These are phyloP conservation scores for Gillenia trifoliata DNA, from an alignment of 306 rosid species.

Conservation along the genomic window DNA sequence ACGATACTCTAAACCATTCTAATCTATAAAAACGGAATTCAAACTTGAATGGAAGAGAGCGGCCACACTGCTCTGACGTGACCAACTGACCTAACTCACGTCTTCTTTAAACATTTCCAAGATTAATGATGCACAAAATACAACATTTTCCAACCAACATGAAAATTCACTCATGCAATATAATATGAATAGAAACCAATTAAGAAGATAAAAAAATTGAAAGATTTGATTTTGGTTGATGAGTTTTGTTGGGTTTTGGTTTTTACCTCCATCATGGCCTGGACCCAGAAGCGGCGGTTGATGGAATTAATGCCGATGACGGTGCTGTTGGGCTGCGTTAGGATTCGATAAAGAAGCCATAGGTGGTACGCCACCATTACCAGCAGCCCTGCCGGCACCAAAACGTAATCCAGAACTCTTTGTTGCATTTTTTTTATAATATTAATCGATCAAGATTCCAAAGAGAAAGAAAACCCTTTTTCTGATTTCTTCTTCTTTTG, in stretches of 20 bases:
- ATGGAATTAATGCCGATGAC: slow-evolving; percentile 73
- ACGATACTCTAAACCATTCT: too few species aligned
- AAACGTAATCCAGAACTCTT: slow-evolving; percentile 38
- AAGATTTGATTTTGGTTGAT: background rate
- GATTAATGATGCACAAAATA: background rate
- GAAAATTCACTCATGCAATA: background rate
- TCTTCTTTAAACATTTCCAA: too few species aligned
- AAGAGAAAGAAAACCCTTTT: background rate
- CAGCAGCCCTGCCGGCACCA: slow-evolving; percentile 60
- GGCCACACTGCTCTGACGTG: too few species aligned
- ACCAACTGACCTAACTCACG: too few species aligned
- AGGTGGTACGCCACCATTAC: slow-evolving; percentile 61
- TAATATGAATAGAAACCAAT: background rate
- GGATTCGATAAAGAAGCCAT: slow-evolving; percentile 60
- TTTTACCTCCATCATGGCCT: slow-evolving; percentile 88
- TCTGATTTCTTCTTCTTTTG: background rate
- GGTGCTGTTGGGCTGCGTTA: slow-evolving; percentile 60
- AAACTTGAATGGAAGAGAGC: background rate
- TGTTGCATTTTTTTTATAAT: slow-evolving; percentile 34
- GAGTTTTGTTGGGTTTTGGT: background rate
- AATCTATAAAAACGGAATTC: background rate
- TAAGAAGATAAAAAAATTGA: too few species aligned
- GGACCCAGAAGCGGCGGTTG: slow-evolving; percentile 87
- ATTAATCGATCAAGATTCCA: background rate
- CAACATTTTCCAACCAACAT: background rate